Base-by-base conservation (phyloP, 129 eudicot genomes). In the Centella asiatica region DNA sequence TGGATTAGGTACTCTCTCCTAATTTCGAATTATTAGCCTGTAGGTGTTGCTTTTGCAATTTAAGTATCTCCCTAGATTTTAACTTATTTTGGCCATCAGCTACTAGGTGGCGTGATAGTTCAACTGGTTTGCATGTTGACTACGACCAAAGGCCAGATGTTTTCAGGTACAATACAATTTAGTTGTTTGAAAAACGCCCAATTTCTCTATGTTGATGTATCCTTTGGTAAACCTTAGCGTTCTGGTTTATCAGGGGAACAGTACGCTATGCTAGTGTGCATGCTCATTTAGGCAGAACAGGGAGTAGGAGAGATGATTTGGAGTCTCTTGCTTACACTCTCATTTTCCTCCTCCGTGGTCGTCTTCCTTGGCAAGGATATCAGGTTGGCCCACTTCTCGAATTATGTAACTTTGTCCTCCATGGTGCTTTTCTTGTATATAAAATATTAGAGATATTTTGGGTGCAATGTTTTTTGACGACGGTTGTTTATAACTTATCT, bases 271-370 rank as follows among this genome's bases (percentile, higher is more conserved):
- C 74, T 23, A 69, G 74, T 33, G 74, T 59, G 48, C 74, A 69
- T 59, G 74, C 74, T 19, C 74, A 69, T 47, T 59, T 69, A 59
- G 74, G 74, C 36, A 48, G 74, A 69, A 69, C 67, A 32, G 60
- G 59, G 0, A 59, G 74, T 26, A 69, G 74, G 34, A 81, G 97
- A 74, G 97, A 89, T 85, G 97, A 89, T 77, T 65, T 89, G 42
- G 97, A 89, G 56, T 89, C 97, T 37, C 95, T 90, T 81, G 97
- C 97, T 49, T 90, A 86, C 69, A 86, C 97, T 0, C 87, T 90
- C 23, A 56, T 90, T 60, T 90, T 90, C 65, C 97, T 90, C 50
- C 92, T 89, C 39, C 84, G 92, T 53, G 95, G 97, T 29, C 79
- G 95, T 40, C 77, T 90, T 31, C 95, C 95, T 27, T 90, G 95